Evolutionary conservation across 768 basidiomycete species (phyloP), one percentile per base, ranked within the genome.

Genomic region (Candolleomyces eurysporus): DNA sequence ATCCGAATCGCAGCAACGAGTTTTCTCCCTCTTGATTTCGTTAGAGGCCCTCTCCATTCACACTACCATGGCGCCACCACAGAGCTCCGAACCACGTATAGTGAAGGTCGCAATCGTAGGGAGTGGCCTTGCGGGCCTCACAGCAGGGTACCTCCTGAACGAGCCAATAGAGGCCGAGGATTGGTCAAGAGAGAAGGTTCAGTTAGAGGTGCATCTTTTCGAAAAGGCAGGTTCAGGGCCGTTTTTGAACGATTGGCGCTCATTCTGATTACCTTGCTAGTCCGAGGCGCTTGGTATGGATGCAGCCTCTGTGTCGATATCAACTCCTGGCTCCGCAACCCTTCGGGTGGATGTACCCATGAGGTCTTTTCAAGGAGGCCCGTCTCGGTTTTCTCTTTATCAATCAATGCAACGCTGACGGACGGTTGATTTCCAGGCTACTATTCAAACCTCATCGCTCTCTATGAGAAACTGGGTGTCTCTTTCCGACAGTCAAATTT

Each of bases 311-410:
- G 76, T 85, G 43, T 83, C 83, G 7, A 57, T 85, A 5, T 72
- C 75, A 17, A 69, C 73, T 43, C 73, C 75, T 4, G 76, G 70
- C 4, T 61, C 72, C 10, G 71, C 71, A 21, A 72, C 80, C 53
- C 84, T 83, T 79, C 75, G 84, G 58, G 78, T 92, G 3, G 90
- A 92, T 68, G 90, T 91, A 0, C 91, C 91, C 0, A 92, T 92
- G 91, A 75, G 91, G 45, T 86, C 86, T 1, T 92, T 92, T 68
- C 90, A 92, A 79, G 87, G 86, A 75, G 89, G 89, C 87, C 58
- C 55, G 82, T 65, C 16, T 26, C 4, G 26, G 4, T 26, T 26
- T 19, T 19, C 4, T 42, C 42, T 42, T 11, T 5, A 17, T 46
- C 31, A 14, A 17, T 46, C 31, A 26, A 43, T 57, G 10, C 32